phyloP scores from a whole-genome alignment of 179 eudicot genomes.

The Gypsophila paniculata region DNA sequence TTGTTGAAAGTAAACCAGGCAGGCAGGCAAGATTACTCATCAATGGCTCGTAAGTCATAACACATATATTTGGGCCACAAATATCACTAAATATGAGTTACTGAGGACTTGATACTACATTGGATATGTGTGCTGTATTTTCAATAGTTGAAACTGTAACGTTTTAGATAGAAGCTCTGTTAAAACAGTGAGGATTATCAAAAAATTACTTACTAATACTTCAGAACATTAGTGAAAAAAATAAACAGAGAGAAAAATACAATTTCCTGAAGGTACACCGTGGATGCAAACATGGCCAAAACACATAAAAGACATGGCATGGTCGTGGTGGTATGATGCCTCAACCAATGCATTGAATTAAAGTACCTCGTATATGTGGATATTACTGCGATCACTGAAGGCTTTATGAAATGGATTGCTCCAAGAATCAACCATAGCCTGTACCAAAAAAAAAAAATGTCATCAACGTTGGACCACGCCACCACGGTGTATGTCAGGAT shows the following conservation, averaged over 20 bases:
- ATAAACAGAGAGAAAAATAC: neutral
- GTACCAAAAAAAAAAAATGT: constrained; percentile 19
- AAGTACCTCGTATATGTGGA: constrained; percentile 75
- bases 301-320: neutral
- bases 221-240: neutral
- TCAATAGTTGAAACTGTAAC: neutral
- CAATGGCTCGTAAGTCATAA: no score
- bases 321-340: neutral
- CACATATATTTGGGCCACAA: no score
- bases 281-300: neutral
- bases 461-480: neutral
- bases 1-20: neutral
- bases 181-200: neutral
- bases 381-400: constrained; percentile 44
- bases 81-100: no score
- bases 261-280: neutral
- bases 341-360: neutral
- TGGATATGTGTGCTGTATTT: neutral
- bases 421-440: constrained; percentile 90
- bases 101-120: neutral
- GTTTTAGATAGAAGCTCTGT: neutral
- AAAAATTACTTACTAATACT: neutral
- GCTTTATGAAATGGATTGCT: constrained; percentile 55
- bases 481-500: neutral
- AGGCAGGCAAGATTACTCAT: no score